Conservation (phyloP, 352 stramenopile genomes). For the Phytophthora tubulina region DNA sequence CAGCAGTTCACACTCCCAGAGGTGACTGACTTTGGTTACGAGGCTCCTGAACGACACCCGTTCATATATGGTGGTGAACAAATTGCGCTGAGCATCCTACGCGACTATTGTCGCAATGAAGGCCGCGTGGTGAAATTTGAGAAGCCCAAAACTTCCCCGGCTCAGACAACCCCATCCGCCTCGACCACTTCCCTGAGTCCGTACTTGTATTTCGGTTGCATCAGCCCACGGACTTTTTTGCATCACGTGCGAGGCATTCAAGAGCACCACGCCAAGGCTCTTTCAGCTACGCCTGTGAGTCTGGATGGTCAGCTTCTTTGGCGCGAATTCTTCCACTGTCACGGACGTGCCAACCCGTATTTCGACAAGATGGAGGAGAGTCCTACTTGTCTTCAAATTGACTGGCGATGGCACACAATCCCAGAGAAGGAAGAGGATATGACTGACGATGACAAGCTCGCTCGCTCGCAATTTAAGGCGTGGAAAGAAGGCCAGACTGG, state of each 20-base stretch:
- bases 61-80: conserved; percentile 83
- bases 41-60: conserved; percentile 57
- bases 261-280: conserved; percentile 65
- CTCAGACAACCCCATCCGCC: conserved; percentile 83
- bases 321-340: conserved; percentile 95
- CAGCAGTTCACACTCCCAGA: conserved; percentile 74
- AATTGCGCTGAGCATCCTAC: conserved; percentile 72
- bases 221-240: conserved; percentile 93
- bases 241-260: conserved; percentile 88
- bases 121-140: conserved; percentile 94
- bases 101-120: conserved; percentile 80
- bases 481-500: conserved; percentile 97
- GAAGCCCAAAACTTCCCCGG: conserved; percentile 97
- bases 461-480: conserved; percentile 83
- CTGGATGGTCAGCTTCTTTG: conserved; percentile 96
- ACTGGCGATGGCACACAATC: conserved; percentile 91
- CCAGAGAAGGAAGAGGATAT: conserved; percentile 63
- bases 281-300: conserved; percentile 91
- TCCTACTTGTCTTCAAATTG: conserved; percentile 76
- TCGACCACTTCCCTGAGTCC: conserved; percentile 97
- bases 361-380: conserved; percentile 90
- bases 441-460: conserved; percentile 88
- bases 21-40: conserved; percentile 73
- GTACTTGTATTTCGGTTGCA: conserved; percentile 95
- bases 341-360: conserved; percentile 81